These are phyloP conservation scores for Verticillium dahliae DNA, from an alignment of 2,329 filamentous ascomycete species.

Conservation along the genomic window DNA sequence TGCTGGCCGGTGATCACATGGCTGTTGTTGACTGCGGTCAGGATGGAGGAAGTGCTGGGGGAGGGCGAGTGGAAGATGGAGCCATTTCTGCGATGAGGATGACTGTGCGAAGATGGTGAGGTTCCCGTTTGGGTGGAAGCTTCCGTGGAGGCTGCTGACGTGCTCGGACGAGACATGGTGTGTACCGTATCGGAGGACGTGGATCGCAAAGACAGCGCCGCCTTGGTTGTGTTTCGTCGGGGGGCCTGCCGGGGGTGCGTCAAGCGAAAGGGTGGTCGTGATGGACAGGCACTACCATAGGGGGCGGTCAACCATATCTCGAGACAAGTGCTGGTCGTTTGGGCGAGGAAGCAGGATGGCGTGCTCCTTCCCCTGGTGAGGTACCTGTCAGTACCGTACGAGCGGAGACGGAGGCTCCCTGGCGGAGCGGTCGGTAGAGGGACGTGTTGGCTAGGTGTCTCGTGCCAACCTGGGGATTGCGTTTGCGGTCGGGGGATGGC, in stretches of 20 bases:
- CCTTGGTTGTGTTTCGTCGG: neutral
- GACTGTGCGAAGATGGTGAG: neutral
- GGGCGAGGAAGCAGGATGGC: slow-evolving; percentile 1
- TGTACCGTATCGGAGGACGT: neutral
- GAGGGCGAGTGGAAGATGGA: neutral
- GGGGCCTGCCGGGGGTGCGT: neutral
- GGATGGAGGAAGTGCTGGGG: neutral
- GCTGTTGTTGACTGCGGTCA: slow-evolving; percentile 1
- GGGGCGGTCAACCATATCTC: neutral
- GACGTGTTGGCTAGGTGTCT: neutral
- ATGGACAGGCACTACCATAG: neutral
- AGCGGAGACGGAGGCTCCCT: neutral
- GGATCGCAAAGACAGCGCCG: neutral
- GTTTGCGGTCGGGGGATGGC: neutral
- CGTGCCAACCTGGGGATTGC: neutral
- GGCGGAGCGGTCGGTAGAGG: neutral
- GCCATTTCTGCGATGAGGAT: slow-evolving; percentile 6
- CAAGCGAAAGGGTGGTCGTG: neutral
- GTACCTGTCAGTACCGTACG: neutral
- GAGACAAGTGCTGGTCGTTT: neutral
- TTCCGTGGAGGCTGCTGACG: neutral
- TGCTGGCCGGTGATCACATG: slow-evolving; percentile 7
- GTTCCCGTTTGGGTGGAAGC: neutral
- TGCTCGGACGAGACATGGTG: slow-evolving; percentile 1
- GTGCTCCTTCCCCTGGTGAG: neutral